Evolutionary conservation across 164 flowering plant genomes (phyloP).

Genomic region (Paratinospora sagittata): DNA sequence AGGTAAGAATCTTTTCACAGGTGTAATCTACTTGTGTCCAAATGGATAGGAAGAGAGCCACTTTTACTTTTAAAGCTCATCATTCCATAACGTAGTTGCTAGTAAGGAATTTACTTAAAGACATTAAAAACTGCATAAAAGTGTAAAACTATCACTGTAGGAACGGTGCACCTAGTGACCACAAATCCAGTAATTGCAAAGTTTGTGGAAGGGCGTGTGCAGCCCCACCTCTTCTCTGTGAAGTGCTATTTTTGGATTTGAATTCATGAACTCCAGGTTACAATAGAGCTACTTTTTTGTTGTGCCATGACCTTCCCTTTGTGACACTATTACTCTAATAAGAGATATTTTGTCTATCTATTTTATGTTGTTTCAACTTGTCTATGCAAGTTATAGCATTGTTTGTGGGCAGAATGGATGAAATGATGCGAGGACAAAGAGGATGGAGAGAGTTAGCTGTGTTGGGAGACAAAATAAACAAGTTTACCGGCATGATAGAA

Average conservation of each 20-base stretch:
- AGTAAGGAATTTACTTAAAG: too few species aligned
- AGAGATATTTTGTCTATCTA: background rate
- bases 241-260: background rate
- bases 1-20: slow-evolving; percentile 36
- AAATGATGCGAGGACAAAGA: slow-evolving; percentile 99
- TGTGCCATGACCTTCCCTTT: background rate
- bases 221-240: background rate
- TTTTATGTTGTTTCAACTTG: slow-evolving; percentile 1
- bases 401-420: slow-evolving; percentile 79
- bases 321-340: background rate
- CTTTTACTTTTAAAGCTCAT: background rate
- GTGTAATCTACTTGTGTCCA: background rate
- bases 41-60: background rate
- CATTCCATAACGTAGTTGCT: background rate
- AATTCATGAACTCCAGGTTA: background rate
- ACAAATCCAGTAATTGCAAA: too few species aligned
- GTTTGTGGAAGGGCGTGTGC: background rate
- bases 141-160: too few species aligned
- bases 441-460: slow-evolving; percentile 99
- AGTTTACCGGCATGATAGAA: slow-evolving; percentile 93
- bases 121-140: too few species aligned
- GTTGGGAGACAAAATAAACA: slow-evolving; percentile 90
- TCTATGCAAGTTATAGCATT: background rate
- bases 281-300: background rate
- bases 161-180: too few species aligned